Base-by-base conservation (phyloP, 2,329 filamentous ascomycete genomes). In the Pseudogymnoascus verrucosus region DNA sequence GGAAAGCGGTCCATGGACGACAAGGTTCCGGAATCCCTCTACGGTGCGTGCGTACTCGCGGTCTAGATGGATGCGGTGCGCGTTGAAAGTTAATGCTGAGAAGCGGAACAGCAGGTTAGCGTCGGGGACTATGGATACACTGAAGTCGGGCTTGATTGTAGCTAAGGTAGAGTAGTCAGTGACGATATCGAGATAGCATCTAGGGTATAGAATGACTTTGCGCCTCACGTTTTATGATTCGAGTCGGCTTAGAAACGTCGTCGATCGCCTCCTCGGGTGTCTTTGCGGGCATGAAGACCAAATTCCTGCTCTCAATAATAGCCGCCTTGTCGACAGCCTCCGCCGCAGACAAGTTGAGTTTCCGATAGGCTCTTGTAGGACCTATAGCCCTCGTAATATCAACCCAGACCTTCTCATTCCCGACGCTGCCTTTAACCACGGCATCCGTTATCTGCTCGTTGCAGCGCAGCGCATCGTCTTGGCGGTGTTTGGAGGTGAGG, bases 11-110 rank as follows among this genome's bases (percentile, higher is more conserved):
- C 95, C 95, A 71, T 98, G 95, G 63, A 98, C 90, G 14, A 98
- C 81, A 26, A 91, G 79, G 65, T 87, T 84, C 4, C 81, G 81
- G 73, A 96, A 87, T 10, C 89, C 89, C 74, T 98, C 95, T 11
- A 87, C 78, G 11, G 83, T 78, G 40, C 82, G 82, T 61, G 86
- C 87, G 76, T 91, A 96, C 47, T 81, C 72, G 1, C 81, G 82
- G 74, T 97, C 90, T 21, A 96, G 81, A 76, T 99, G 95, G 69
- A 99, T 97, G 14, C 83, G 81, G 76, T 99, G 95, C 1, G 91
- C 91, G 75, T 99, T 99, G 79, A 91, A 93, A 2, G 90, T 93
- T 36, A 99, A 83, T 0, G 92, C 92, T 19, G 89, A 95, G 79
- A 93, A 98, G 64, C 93, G 86, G 77, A 96, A 96, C 62, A 99